Evolutionary conservation across 2,329 filamentous ascomycete genomes (phyloP), one percentile per base, ranked within the genome.

Genomic region (Beauveria asiatica): DNA sequence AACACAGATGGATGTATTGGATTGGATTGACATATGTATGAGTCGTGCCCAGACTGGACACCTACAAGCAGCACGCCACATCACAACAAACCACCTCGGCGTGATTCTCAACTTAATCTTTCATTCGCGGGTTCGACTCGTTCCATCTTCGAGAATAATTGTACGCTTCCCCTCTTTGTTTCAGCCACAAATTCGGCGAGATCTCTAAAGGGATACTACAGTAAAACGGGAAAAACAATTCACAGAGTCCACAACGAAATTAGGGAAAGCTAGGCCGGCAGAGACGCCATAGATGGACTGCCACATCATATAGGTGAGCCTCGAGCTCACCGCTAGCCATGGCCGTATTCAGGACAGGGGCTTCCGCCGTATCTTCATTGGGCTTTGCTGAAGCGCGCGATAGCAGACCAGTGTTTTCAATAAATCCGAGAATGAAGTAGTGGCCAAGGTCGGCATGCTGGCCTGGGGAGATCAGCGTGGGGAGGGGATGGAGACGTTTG

Each of bases 361-460:
- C 44, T 46, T 46, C 44, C 10, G 25, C 44, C 2, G 17, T 13
- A 17, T 25, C 19, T 46, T 46, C 44, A 1, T 46, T 23, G 11
- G 44, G 21, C 10, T 46, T 25, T 1, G 21, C 21, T 8, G 25
- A 25, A 17, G 44, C 44, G 44, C 11, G 10, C 11, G 11, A 46
- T 7, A 46, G 44, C 44, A 46, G 21, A 16, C 21, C 21, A 25
- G 19, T 46, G 21, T 46, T 46, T 16, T 25, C 44, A 17, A 46
- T 3, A 16, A 23, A 25, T 16, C 3, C 19, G 3, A 23, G n/a
- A 37, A 52, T 23, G 5, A 39, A 16, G 19, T 39, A 52, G 19
- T 52, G 13, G 49, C 49, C 49, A 23, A 52, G 2, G 4, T 65
- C 61, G 0, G 62, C 65, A 21, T 69, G 65, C 1, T 67, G 44